phyloP scores from a whole-genome alignment of 345 rosid genomes.

The Hibiscus mutabilis region DNA sequence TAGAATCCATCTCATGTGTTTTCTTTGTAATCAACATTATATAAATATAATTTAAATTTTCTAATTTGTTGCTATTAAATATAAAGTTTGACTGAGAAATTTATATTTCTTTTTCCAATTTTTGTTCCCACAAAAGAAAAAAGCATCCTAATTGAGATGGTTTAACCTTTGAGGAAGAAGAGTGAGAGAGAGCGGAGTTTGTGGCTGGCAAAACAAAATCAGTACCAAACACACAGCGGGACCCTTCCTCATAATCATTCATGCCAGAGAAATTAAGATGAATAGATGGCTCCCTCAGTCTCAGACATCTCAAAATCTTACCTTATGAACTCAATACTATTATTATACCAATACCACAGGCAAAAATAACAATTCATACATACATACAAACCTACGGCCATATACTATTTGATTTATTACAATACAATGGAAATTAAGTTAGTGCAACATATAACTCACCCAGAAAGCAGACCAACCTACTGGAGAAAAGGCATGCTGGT shows the following conservation, averaged over 20 bases:
- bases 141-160: neutral
- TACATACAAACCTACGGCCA: too few species aligned
- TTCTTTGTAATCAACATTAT: neutral
- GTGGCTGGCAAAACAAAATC: conserved; percentile 11
- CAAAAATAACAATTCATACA: too few species aligned
- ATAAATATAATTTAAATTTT: neutral
- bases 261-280: conserved; percentile 8
- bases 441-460: neutral
- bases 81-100: neutral
- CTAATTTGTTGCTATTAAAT: neutral
- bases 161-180: neutral
- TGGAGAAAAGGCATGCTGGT: neutral
- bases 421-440: neutral
- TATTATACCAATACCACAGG: neutral
- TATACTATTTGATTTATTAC: neutral
- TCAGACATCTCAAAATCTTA: neutral
- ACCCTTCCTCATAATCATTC: conserved; percentile 4
- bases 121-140: neutral
- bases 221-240: conserved; percentile 8
- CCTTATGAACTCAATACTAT: neutral
- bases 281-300: neutral
- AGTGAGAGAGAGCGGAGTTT: neutral
- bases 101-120: neutral
- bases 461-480: neutral
- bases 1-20: too few species aligned